phyloP scores from a whole-genome alignment of 1,284 basidiomycete species.

The Jaminaea rosea region DNA sequence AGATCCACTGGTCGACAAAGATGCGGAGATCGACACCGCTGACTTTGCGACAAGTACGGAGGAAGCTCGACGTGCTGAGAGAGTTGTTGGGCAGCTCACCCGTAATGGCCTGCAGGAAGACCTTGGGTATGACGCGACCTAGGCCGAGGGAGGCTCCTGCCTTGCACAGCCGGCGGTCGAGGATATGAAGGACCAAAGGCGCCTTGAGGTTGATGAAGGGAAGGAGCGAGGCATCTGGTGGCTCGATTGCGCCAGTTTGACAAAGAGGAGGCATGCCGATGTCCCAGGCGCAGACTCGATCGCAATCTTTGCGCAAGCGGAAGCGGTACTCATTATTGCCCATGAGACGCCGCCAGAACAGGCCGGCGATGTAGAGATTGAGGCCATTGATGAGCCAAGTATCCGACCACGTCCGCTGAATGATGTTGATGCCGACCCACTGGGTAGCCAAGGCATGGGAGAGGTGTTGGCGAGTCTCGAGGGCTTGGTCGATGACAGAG shows the following conservation, averaged over 20 bases:
- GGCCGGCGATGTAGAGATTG: slow-evolving; percentile 76
- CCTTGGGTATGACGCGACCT: slow-evolving; percentile 84
- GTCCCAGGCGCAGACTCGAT: slow-evolving; percentile 80
- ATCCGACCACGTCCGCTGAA: slow-evolving; percentile 88
- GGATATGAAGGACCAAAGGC: slow-evolving; percentile 86
- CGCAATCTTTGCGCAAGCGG: slow-evolving; percentile 89
- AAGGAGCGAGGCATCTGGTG: slow-evolving; percentile 48
- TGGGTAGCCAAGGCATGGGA: slow-evolving; percentile 77
- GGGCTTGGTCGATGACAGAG: slow-evolving; percentile 83
- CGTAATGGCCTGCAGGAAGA: slow-evolving; percentile 86
- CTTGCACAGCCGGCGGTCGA: slow-evolving; percentile 86
- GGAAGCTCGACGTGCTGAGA: slow-evolving; percentile 80
- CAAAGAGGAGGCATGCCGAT: slow-evolving; percentile 85
- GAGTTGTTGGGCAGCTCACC: slow-evolving; percentile 72
- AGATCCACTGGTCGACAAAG: slow-evolving; percentile 98
- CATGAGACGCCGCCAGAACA: slow-evolving; percentile 76
- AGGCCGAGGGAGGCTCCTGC: slow-evolving; percentile 89
- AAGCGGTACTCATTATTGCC: slow-evolving; percentile 98
- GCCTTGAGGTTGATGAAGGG: slow-evolving; percentile 87
- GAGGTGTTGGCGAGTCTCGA: slow-evolving; percentile 78
- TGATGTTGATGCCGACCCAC: slow-evolving; percentile 95
- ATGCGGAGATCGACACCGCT: slow-evolving; percentile 67
- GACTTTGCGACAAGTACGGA: slow-evolving; percentile 85
- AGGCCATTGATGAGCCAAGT: slow-evolving; percentile 92
- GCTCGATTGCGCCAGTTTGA: slow-evolving; percentile 71